phyloP scores from a whole-genome alignment of 192 early-diverging fungal species.

The Backusella australiensis region DNA sequence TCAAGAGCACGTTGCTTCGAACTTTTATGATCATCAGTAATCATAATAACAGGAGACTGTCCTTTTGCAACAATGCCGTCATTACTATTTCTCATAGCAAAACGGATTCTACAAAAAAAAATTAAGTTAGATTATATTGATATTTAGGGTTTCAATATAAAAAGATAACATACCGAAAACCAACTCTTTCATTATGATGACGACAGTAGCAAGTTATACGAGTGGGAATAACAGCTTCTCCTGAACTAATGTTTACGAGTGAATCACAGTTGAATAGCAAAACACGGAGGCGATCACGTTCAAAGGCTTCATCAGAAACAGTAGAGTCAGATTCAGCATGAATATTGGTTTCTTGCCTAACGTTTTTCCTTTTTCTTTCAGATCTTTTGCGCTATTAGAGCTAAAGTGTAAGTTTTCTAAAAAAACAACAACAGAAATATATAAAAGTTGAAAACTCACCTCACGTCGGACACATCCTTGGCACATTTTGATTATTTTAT shows the following conservation, averaged over 20 bases:
- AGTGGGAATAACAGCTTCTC: conserved; percentile 86
- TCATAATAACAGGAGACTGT: conserved; percentile 89
- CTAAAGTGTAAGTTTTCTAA: neutral
- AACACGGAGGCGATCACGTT: conserved; percentile 72
- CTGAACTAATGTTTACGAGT: conserved; percentile 82
- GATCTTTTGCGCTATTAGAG: conserved; percentile 53
- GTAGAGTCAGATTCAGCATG: neutral
- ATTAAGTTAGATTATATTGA: neutral
- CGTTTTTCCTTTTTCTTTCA: conserved; percentile 47
- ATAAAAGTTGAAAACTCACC: conserved; percentile 20
- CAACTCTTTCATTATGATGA: conserved; percentile 89
- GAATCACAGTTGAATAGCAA: conserved; percentile 87
- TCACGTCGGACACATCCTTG: conserved; percentile 80
- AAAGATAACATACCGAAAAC: conserved; percentile 51
- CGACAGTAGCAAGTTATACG: conserved; percentile 97
- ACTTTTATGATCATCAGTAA: conserved; percentile 97
- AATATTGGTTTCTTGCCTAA: conserved; percentile 36
- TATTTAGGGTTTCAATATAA: neutral
- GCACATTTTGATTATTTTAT: conserved; percentile 76
- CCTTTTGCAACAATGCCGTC: conserved; percentile 72
- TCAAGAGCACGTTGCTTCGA: conserved; percentile 39
- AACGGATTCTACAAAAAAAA: conserved; percentile 54
- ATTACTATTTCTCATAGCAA: conserved; percentile 67
- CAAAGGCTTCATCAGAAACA: conserved; percentile 59
- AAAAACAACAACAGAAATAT: neutral